phyloP scores from a whole-genome alignment of 768 basidiomycete genomes.

The Psilocybe sp. region DNA sequence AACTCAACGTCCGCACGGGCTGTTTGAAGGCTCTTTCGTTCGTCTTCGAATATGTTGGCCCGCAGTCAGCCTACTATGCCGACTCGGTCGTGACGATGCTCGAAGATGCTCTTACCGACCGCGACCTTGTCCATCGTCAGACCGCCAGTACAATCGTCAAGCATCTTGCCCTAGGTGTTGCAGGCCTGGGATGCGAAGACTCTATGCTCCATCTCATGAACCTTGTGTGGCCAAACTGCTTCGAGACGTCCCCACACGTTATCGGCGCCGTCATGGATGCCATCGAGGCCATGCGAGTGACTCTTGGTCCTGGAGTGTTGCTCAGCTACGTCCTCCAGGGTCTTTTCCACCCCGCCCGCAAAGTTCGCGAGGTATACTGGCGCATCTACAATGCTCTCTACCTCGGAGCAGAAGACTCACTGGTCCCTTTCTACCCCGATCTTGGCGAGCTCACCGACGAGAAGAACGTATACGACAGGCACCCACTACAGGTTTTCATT shows the following conservation, averaged over 20 bases:
- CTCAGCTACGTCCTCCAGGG: conserved; percentile 93
- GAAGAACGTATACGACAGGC: conserved; percentile 84
- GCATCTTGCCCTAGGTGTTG: conserved; percentile 94
- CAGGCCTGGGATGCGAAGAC: conserved; percentile 96
- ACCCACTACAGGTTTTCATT: conserved; percentile 82
- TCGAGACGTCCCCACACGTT: conserved; percentile 97
- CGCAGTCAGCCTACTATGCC: conserved; percentile 93
- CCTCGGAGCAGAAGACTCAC: conserved; percentile 83
- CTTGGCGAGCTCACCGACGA: conserved; percentile 88
- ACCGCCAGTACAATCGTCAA: conserved; percentile 98
- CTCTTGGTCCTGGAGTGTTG: conserved; percentile 89
- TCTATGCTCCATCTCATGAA: conserved; percentile 98
- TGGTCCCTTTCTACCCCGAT: conserved; percentile 96
- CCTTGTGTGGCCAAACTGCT: conserved; percentile 98
- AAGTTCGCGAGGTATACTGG: conserved; percentile 98
- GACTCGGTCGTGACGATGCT: conserved; percentile 98
- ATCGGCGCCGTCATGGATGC: conserved; percentile 99
- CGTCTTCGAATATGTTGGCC: conserved; percentile 99
- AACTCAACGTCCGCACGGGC: conserved; percentile 97
- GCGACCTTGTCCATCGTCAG: conserved; percentile 97
- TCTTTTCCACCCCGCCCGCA: conserved; percentile 94
- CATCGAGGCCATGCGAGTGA: conserved; percentile 95
- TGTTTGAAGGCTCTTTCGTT: conserved; percentile 98
- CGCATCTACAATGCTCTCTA: conserved; percentile 93
- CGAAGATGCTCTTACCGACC: conserved; percentile 96